Evolutionary conservation across 2,329 filamentous ascomycete species (phyloP), one percentile per base, ranked within the genome.

Genomic region (Botrytis galanthina): DNA sequence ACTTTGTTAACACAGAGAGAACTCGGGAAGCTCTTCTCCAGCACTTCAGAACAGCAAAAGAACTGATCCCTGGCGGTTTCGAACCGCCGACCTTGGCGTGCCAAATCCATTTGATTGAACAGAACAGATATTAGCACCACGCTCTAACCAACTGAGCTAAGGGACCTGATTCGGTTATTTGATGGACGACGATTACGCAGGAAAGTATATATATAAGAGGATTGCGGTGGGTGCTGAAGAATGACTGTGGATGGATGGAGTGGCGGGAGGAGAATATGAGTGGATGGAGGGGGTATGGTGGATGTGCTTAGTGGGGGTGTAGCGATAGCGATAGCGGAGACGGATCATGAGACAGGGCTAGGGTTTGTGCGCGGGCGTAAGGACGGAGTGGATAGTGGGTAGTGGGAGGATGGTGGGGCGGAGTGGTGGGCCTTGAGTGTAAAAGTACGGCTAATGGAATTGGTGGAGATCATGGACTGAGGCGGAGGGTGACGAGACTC

Each of bases 161-260:
- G 63, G 22, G 63, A 66, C 63, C 63, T 39, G 16, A 29, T 67
- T 39, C 4, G 26, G 16, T 44, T 44, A 44, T 18, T 6, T 4
- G 44, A n/a, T 32, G 42, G 4, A 1, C 7, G 1, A 6, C 0
- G 0, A 0, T 0, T 0, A 1, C 0, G 1, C 0, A 8, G 1
- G 26, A 8, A 18, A 10, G 26, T n/a, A 8, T 9, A 1, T 51
- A 66, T 20, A 12, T 5, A 16, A 2, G 1, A 61, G 0, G 3
- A 3, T 7, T 14, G 20, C 0, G 10, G 20, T 22, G 29, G 18
- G 20, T 29, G 20, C 18, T 35, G 22, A 35, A 22, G 4, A 35
- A 22, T 59, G 29, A 18, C 29, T 12, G 32, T 60, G 18, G 57
- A 26, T 22, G 54, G 20, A 46, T 7, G 3, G 20, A 22, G 44